Evolutionary conservation across 768 basidiomycete genomes (phyloP).

Genomic region (Hypholoma sublateritium): DNA sequence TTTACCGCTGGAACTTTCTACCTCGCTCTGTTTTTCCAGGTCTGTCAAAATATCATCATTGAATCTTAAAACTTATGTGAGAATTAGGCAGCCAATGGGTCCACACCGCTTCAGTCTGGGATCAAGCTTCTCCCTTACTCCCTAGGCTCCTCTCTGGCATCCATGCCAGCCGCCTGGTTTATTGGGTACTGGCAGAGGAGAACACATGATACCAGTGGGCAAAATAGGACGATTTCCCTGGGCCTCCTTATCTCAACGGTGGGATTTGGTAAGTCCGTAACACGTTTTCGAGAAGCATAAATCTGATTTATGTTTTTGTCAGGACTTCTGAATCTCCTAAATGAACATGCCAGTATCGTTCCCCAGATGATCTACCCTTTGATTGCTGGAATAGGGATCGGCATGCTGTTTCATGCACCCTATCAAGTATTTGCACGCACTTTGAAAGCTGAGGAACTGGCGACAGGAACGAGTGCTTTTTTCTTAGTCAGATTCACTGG

Average conservation of each 20-base stretch:
- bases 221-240: constrained; percentile 60
- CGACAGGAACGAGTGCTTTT: constrained; percentile 82
- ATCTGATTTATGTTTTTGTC: constrained; percentile 17
- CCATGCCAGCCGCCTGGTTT: constrained; percentile 85
- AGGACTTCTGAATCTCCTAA: constrained; percentile 70
- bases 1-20: constrained; percentile 88
- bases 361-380: constrained; percentile 61
- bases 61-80: constrained; percentile 9
- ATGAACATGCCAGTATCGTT: constrained; percentile 45
- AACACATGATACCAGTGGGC: constrained; percentile 56
- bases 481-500: constrained; percentile 88
- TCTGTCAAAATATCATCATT: constrained; percentile 28
- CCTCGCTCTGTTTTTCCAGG: constrained; percentile 82
- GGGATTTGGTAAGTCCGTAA: constrained; percentile 65
- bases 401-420: constrained; percentile 84
- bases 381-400: constrained; percentile 74
- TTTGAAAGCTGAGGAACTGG: constrained; percentile 64
- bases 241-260: constrained; percentile 66
- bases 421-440: constrained; percentile 77
- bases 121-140: constrained; percentile 80
- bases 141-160: constrained; percentile 80
- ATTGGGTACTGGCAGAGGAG: constrained; percentile 66
- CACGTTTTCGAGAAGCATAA: constrained; percentile 7
- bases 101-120: constrained; percentile 71
- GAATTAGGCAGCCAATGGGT: constrained; percentile 59